Conservation (phyloP, 345 rosid species). For the Citrus unshiu region DNA sequence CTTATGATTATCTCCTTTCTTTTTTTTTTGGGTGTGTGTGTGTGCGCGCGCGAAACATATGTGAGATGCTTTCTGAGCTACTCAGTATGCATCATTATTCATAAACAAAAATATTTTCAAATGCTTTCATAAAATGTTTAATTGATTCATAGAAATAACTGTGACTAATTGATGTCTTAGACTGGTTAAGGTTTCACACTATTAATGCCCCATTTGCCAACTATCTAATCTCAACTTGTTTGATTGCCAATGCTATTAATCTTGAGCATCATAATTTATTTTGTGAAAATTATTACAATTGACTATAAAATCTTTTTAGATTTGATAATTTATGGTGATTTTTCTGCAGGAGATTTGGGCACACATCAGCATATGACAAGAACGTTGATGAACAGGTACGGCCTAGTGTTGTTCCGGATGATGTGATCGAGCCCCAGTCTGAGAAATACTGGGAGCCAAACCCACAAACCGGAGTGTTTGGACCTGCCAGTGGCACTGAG, state of each 20-base stretch:
- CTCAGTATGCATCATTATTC: not conserved
- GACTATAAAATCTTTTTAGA: not conserved
- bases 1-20: too few species aligned
- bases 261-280: too few species aligned
- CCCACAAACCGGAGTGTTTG: slow-evolving; percentile 88
- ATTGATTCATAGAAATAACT: not conserved
- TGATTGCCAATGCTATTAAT: not conserved
- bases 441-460: slow-evolving; percentile 95
- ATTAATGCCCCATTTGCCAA: not conserved
- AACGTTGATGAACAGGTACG: slow-evolving; percentile 63
- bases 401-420: slow-evolving; percentile 60
- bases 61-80: too few species aligned
- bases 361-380: slow-evolving; percentile 75
- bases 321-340: not conserved
- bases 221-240: not conserved
- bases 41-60: too few species aligned
- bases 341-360: slow-evolving; percentile 41
- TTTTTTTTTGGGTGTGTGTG: too few species aligned
- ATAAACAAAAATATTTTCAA: too few species aligned
- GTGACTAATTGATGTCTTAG: not conserved
- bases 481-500: slow-evolving; percentile 53
- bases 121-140: not conserved
- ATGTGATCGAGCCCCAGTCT: slow-evolving; percentile 57
- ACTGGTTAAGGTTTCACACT: too few species aligned
- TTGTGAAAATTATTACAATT: not conserved